Evolutionary conservation across 2,329 filamentous ascomycete genomes (phyloP), one percentile per base, ranked within the genome.

Genomic region (Scleromitrula shiraiana): DNA sequence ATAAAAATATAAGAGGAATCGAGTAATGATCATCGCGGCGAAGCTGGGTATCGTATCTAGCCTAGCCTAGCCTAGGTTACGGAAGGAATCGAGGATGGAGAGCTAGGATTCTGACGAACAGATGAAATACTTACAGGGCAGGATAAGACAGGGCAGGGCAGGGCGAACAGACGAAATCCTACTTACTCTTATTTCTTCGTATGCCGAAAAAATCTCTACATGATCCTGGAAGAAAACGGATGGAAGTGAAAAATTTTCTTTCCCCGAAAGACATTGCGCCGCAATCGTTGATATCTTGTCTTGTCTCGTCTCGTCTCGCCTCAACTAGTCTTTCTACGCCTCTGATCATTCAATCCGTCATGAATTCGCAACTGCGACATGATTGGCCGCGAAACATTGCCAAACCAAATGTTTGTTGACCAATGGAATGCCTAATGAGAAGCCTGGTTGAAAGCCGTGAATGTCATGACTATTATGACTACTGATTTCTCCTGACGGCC

Each of bases 401-500:
- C 37, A 36, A 20, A 35, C 22, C 17, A 20, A n/a, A 10, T 24
- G 37, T 15, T 3, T 7, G 10, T 32, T 40, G 14, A 19, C 44
- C 37, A 41, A 47, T 47, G 7, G 29, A 27, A 17, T n/a, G n/a
- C n/a, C n/a, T n/a, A n/a, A n/a, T n/a, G n/a, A 19, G 37, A 17
- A 17, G 6, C n/a, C 8, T n/a, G 12, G 15, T n/a, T n/a, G n/a
- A n/a, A 26, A 35, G 20, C 26, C 17, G 44, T 27, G 22, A 10
- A 47, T 12, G 41, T 47, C 44, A 41, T 41, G 36, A 35, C 20
- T 22, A 17, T 17, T n/a, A n/a, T n/a, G n/a, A n/a, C n/a, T n/a
- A n/a, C n/a, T n/a, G n/a, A n/a, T 41, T 24, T 30, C 37, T 41
- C 37, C 44, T 35, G 44, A 35, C n/a, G n/a, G n/a, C 44, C 44